These are phyloP conservation scores for Pythium oligandrum DNA, from an alignment of 352 stramenopile genomes.

Conservation along the genomic window DNA sequence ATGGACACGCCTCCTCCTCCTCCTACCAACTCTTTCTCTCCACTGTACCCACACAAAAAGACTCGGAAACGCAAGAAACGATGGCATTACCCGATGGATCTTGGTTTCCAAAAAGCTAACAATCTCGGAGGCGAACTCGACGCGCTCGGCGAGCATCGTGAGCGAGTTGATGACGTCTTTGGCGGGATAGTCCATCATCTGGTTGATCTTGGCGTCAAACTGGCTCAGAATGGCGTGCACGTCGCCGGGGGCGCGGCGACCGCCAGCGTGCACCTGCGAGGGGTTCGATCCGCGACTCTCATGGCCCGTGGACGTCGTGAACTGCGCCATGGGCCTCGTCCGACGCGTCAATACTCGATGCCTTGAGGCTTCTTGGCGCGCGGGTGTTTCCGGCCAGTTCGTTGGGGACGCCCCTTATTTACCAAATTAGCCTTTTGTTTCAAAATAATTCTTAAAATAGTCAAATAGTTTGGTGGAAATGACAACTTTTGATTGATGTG, in stretches of 20 bases:
- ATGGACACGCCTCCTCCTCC: not conserved
- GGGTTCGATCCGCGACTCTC: too few relatives aligned
- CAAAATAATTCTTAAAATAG: too few relatives aligned
- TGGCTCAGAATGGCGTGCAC: slow-evolving; percentile 59
- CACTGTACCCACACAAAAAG: slow-evolving; percentile 3
- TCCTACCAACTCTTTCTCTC: not conserved
- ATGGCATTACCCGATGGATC: slow-evolving; percentile 70
- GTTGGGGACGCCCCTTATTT: too few relatives aligned
- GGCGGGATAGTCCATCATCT: slow-evolving; percentile 82
- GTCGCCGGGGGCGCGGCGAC: slow-evolving; percentile 14
- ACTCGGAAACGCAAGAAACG: not conserved
- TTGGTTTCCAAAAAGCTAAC: slow-evolving; percentile 88
- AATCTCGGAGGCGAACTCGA: slow-evolving; percentile 74
- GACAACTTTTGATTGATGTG: too few relatives aligned
- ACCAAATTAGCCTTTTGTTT: too few relatives aligned
- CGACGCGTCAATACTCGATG: too few relatives aligned
- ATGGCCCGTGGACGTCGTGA: too few relatives aligned
- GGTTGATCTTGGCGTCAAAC: slow-evolving; percentile 84
- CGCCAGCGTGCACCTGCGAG: too few relatives aligned
- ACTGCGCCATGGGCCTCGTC: too few relatives aligned
- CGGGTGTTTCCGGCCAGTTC: too few relatives aligned
- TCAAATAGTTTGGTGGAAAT: too few relatives aligned
- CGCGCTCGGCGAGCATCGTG: slow-evolving; percentile 78
- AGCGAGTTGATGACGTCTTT: slow-evolving; percentile 88
- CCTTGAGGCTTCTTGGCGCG: too few relatives aligned